These are phyloP conservation scores for Pontederia crassipes DNA, from an alignment of 176 grass and related monocot genomes.

Conservation along the genomic window DNA sequence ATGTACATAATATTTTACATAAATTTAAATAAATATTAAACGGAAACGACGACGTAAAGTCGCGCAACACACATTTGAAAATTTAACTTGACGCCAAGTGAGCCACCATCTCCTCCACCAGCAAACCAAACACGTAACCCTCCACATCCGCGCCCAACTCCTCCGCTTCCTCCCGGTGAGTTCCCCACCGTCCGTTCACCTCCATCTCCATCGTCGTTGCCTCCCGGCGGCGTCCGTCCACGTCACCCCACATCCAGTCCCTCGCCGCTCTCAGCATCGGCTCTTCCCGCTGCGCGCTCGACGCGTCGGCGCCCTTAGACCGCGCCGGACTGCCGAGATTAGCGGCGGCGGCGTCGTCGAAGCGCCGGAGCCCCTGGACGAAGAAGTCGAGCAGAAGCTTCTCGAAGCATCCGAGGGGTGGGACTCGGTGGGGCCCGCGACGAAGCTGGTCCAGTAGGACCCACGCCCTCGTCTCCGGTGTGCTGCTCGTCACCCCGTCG, in stretches of 20 bases:
- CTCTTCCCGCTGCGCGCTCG: no score
- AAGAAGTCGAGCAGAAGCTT: constrained; percentile 69
- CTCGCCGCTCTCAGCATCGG: constrained; percentile 19
- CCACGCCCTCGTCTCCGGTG: background rate
- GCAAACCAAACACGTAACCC: background rate
- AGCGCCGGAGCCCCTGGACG: constrained; percentile 14
- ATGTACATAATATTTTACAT: no score
- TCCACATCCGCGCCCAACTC: background rate
- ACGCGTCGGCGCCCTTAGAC: background rate
- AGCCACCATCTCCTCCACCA: constrained; percentile 1
- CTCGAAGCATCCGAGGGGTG: background rate
- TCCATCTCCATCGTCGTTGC: background rate
- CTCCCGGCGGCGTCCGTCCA: background rate
- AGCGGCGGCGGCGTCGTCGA: background rate
- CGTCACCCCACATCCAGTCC: background rate
- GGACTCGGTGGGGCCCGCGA: background rate
- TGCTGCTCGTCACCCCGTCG: no score
- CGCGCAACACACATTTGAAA: no score
- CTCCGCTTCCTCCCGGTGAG: background rate
- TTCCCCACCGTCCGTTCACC: background rate
- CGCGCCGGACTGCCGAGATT: background rate
- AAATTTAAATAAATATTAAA: no score
- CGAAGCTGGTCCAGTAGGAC: constrained; percentile 28
- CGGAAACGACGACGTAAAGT: no score
- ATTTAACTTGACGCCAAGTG: background rate